Evolutionary conservation across 2,329 filamentous ascomycete genomes (phyloP), one percentile per base, ranked within the genome.

Genomic region (Phialophora macrospora): DNA sequence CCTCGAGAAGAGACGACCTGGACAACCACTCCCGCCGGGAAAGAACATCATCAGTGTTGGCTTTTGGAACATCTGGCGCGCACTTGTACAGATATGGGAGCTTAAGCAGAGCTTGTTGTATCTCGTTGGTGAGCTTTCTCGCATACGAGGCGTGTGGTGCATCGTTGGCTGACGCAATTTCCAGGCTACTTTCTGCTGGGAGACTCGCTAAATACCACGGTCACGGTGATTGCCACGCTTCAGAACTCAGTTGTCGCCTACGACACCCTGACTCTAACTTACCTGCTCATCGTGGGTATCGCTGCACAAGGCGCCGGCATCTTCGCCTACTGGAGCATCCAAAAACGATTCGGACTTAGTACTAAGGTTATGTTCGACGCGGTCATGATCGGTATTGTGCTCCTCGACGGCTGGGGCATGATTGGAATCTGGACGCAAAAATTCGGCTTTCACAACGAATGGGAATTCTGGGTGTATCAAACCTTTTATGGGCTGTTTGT

Each of bases 361-460:
- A 88, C 87, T 1, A 90, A 90, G 75, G 84, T 83, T 17, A 90
- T 90, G 88, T 89, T 90, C 79, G 88, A 88, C 72, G 78, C 80
- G 8, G 82, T 90, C 63, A 87, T 87, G 68, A 75, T 88, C 2
- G 82, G 79, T 41, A 89, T 90, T 67, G 80, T 89, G 14, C 68
- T 90, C 0, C 81, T 90, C 6, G 79, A 81, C 66, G 81, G 78
- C 59, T 87, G 84, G 84, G 84, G 84, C 41, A 85, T 86, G 82
- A 81, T 87, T 44, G 84, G 84, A 0, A 84, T 85, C 62, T 85
- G 83, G 83, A 85, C 83, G 0, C 71, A 81, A 9, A 75, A 73
- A 1, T 84, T 86, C 60, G 83, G 83, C 6, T 86, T 84, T 72
- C 83, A 85, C 69, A 76, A 83, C 65, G 73, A 74, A 5, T 85